A percentile compares a stretch with the other conserved stretches of the same genome.
Conservation (phyloP, 2,329 filamentous ascomycete species). For the Trichophyton schoenleinii region DNA sequence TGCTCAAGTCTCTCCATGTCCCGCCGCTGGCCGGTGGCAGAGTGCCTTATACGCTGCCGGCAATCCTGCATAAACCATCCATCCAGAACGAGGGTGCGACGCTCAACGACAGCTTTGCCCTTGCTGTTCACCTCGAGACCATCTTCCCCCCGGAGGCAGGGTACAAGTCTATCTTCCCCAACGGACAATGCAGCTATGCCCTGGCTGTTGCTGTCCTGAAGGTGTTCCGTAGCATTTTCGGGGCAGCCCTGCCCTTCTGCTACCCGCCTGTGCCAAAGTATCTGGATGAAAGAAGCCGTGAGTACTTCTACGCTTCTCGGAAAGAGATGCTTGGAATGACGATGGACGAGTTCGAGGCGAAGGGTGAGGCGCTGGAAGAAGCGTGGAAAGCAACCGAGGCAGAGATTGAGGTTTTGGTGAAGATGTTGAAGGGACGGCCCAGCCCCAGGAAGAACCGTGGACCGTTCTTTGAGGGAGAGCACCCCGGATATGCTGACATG, state of each 20-base stretch:
- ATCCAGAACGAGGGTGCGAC: conserved; percentile 4
- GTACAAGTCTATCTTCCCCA: conserved; percentile 22
- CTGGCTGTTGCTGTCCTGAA: conserved; percentile 20
- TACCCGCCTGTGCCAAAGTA: conserved; percentile 26
- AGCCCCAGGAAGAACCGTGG: conserved; percentile 1
- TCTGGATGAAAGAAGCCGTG: conserved; percentile 23
- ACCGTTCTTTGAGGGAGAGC: conserved; percentile 12
- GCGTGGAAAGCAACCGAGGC: conserved; percentile 15
- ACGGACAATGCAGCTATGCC: conserved; percentile 20
- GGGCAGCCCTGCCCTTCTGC: conserved; percentile 19
- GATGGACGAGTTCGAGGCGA: conserved; percentile 23
- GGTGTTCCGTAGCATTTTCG: conserved; percentile 1
- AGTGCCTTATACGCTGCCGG: conserved; percentile 27
- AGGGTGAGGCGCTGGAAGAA: conserved; percentile 8
- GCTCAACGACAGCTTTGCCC: conserved; percentile 24
- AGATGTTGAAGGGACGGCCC: conserved; percentile 17
- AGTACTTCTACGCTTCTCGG: conserved; percentile 28
- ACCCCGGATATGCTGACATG: conserved; percentile 12
- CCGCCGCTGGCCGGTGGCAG: conserved; percentile 5
- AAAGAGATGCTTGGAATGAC: conserved; percentile 21
- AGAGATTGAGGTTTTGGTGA: conserved; percentile 19
- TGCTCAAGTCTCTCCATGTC: conserved; percentile 19
- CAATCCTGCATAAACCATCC: conserved; percentile 27
- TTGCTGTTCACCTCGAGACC: conserved; percentile 28
- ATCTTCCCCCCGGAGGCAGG: conserved; percentile 25